Evolutionary conservation across 148 eudicot genomes (phyloP), one percentile per base, ranked within the genome.

Genomic region (Tetragonia tetragonoides): DNA sequence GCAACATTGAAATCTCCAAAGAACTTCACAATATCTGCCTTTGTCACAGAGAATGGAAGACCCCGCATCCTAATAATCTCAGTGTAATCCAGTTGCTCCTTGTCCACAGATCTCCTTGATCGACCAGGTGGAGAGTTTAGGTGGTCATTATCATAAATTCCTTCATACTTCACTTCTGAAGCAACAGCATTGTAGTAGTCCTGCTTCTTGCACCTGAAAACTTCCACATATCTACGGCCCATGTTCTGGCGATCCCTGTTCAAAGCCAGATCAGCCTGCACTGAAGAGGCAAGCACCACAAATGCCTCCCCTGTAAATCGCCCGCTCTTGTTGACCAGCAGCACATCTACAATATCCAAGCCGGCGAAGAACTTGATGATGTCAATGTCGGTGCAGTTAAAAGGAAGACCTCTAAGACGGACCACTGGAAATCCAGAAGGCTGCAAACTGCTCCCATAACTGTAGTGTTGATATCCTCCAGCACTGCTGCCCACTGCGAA

Each of bases 181-280:
- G 98, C 98, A 8, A 94, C 91, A 75, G 98, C 98, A 73, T 83
- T 57, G 84, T 94, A 94, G 68, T 94, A 94, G 56, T 94, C 98
- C 80, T 84, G 86, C 82, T 90, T 94, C 77, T 85, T 92, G 88
- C 97, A 90, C 83, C 88, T 84, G 83, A 94, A 91, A 65, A 94
- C 97, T 77, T 94, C 97, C 56, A 94, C 93, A 69, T 94, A 94
- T 84, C 98, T 86, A 46, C 93, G 88, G 8, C 98, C 98, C 87
- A 94, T 90, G 83, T 86, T 90, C 75, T 92, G 95, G 28, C 88
- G 81, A 68, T 94, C 91, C 67, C 87, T 83, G 75, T 88, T 90
- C n/a, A 92, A 81, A 24, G 98, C 92, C 53, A 88, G 79, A 54
- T 90, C 93, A 71, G 90, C 89, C 51, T 92, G 98, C 79, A 90